Evolutionary conservation across 805 yeast species (phyloP).

Genomic region (Spencermartinsiella europaea): DNA sequence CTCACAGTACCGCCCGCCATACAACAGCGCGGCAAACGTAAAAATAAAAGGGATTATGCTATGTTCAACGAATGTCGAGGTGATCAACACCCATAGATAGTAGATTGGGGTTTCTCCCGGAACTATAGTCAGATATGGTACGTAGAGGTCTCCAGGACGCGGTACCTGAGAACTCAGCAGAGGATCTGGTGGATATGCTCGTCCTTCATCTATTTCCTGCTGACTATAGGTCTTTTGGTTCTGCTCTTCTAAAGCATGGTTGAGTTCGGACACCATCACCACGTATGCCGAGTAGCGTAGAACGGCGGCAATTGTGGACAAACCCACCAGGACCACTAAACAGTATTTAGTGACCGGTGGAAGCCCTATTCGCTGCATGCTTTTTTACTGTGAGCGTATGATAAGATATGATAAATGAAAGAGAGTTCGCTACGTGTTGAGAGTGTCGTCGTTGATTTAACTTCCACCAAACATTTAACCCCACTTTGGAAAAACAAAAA

Average conservation of each 20-base stretch:
- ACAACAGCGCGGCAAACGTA: conserved; percentile 38
- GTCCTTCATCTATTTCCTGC: conserved; percentile 9
- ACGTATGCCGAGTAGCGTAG: conserved; percentile 33
- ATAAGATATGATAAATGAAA: no score
- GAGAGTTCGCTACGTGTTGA: no score
- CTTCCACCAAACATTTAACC: no score
- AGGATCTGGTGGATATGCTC: conserved; percentile 14
- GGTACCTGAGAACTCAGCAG: conserved; percentile 25
- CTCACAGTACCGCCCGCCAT: conserved; percentile 62
- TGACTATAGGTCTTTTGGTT: conserved; percentile 8
- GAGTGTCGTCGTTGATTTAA: no score
- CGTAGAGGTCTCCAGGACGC: conserved; percentile 43
- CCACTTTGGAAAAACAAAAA: no score
- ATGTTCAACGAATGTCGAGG: conserved; percentile 45
- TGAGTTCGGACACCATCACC: conserved; percentile 15
- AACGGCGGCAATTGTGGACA: conserved; percentile 28
- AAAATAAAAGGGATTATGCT: conserved; percentile 36
- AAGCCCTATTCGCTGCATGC: conserved; percentile 12
- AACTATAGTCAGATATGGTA: conserved; percentile 47
- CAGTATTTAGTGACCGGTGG: conserved; percentile 34
- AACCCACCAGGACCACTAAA: conserved; percentile 20
- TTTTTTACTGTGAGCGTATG: no score
- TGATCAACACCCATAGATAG: conserved; percentile 47
- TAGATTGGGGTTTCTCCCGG: conserved; percentile 36
- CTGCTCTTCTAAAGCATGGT: neutral